Percentiles rank a stretch among this genome's conserved stretches.
Conservation (phyloP, 208 protist genomes). For the Porcisia deanei region DNA sequence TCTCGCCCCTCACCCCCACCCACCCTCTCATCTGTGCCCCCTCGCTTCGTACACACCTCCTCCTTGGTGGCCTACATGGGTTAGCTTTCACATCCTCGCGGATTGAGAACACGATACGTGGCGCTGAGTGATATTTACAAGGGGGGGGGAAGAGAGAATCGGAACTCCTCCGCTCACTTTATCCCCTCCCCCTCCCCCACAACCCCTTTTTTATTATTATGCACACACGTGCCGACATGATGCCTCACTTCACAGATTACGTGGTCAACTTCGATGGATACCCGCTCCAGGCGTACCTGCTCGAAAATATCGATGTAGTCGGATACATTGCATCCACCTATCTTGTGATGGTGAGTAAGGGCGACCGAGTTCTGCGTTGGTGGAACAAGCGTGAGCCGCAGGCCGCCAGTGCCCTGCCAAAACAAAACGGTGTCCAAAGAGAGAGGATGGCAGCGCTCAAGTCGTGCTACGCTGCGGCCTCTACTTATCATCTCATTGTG, state of each 20-base stretch:
- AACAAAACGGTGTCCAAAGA: constrained; percentile 15
- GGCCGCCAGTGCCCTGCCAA: background rate
- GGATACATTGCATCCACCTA: constrained; percentile 57
- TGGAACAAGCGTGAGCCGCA: constrained; percentile 18
- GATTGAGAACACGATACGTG: no score
- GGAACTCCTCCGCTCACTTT: background rate
- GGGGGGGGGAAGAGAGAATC: no score
- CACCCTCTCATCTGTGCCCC: background rate
- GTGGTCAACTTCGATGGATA: constrained; percentile 44
- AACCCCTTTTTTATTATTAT: no score
- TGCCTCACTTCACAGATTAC: constrained; percentile 30
- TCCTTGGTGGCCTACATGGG: no score
- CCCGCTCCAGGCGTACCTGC: constrained; percentile 38
- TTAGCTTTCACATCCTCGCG: no score
- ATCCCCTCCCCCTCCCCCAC: background rate
- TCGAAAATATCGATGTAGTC: constrained; percentile 45
- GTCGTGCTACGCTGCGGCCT: constrained; percentile 30
- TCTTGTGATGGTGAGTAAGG: constrained; percentile 58
- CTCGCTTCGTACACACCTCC: no score
- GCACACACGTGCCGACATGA: constrained; percentile 1
- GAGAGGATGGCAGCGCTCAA: constrained; percentile 15
- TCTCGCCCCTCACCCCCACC: background rate
- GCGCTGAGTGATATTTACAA: no score
- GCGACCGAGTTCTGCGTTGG: constrained; percentile 36
- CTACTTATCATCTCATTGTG: constrained; percentile 48